Percentiles rank a stretch among this genome's conserved stretches.
Evolutionary conservation across 495 filamentous ascomycete species (phyloP).

Genomic region (Wilcoxina mikolae): DNA sequence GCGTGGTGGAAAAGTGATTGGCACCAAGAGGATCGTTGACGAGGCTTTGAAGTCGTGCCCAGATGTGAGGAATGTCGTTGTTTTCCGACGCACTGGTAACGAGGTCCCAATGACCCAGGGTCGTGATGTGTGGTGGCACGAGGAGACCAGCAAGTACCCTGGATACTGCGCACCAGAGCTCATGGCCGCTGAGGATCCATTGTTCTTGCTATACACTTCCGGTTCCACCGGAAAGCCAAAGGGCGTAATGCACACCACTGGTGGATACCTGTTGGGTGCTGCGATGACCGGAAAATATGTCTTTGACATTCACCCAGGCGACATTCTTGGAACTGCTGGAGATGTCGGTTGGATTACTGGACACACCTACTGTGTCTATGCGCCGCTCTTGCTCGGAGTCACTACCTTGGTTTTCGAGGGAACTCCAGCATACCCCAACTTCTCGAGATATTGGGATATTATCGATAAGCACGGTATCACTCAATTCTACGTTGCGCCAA

Average conservation of each 20-base stretch:
- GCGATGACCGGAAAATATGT: constrained; percentile 94
- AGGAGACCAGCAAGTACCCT: constrained; percentile 92
- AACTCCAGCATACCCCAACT: constrained; percentile 92
- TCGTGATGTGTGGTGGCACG: constrained; percentile 95
- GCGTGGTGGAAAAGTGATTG: constrained; percentile 93
- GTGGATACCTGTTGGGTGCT: constrained; percentile 81
- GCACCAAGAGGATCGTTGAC: constrained; percentile 98
- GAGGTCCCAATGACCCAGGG: constrained; percentile 82
- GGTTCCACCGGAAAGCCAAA: constrained; percentile 97
- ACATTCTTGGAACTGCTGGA: constrained; percentile 92
- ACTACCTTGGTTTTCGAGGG: constrained; percentile 98
- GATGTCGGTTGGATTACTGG: constrained; percentile 99
- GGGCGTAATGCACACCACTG: constrained; percentile 97
- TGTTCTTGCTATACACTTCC: constrained; percentile 96
- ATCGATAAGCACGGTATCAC: constrained; percentile 89
- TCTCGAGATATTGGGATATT: constrained; percentile 97
- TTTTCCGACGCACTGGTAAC: constrained; percentile 89
- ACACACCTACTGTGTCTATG: constrained; percentile 98
- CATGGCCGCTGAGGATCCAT: constrained; percentile 84
- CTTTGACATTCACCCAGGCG: constrained; percentile 90
- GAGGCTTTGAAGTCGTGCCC: constrained; percentile 96
- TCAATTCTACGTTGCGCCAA: constrained; percentile 97
- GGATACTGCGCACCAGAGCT: constrained; percentile 72
- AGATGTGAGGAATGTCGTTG: constrained; percentile 67
- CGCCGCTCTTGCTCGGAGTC: constrained; percentile 80